phyloP scores from a whole-genome alignment of 2,329 filamentous ascomycete genomes.

The Metarhizium rileyi region DNA sequence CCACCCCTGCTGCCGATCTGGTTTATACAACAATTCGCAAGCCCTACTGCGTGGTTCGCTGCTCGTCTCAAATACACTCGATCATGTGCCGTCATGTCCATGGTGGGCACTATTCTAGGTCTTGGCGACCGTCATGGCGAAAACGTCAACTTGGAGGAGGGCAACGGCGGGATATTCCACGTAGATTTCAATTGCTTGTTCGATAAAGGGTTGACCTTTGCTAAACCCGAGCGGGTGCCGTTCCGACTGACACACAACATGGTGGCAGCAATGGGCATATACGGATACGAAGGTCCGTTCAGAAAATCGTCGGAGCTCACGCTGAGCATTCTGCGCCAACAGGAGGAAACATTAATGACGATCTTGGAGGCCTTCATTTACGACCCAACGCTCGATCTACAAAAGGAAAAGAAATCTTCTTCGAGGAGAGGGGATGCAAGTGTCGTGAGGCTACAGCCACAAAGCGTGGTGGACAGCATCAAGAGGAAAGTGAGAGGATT shows the following conservation, averaged over 20 bases:
- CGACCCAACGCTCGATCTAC: constrained; percentile 88
- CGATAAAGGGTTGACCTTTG: constrained; percentile 92
- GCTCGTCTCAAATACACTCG: constrained; percentile 84
- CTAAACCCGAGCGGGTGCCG: constrained; percentile 87
- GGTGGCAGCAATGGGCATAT: constrained; percentile 92
- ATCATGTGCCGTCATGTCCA: constrained; percentile 98
- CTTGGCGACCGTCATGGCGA: constrained; percentile 94
- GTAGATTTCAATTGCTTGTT: constrained; percentile 99
- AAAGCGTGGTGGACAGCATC: constrained; percentile 82
- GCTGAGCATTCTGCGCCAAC: constrained; percentile 71
- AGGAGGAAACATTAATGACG: constrained; percentile 94
- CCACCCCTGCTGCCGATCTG: constrained; percentile 81
- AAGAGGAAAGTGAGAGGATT: constrained; percentile 77
- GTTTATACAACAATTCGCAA: constrained; percentile 93
- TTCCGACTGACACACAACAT: constrained; percentile 98
- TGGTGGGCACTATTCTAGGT: constrained; percentile 90
- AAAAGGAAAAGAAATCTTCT: constrained; percentile 49
- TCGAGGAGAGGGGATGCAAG: constrained; percentile 27
- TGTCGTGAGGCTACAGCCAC: constrained; percentile 44
- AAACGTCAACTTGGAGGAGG: constrained; percentile 91
- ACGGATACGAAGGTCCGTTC: constrained; percentile 90
- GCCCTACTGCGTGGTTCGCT: constrained; percentile 84
- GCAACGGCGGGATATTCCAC: constrained; percentile 87
- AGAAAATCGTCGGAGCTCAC: constrained; percentile 84
- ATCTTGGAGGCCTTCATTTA: constrained; percentile 96